These are phyloP conservation scores for Pichia sp. DNA, from an alignment of 1,139 yeast genomes.

Conservation along the genomic window DNA sequence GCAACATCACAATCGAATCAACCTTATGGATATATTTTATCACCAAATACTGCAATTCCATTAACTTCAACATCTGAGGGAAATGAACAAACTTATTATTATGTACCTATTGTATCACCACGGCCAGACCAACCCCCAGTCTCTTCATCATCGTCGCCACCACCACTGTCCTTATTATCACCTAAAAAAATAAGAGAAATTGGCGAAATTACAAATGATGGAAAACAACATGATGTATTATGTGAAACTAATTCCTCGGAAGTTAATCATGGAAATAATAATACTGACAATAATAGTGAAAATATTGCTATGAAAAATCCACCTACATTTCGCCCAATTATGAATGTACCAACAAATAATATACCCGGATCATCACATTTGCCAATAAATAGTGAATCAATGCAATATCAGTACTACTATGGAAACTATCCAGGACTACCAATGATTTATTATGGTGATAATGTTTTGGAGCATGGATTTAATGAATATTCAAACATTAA, in stretches of 20 bases:
- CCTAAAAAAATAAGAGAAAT: background rate
- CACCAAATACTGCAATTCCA: background rate
- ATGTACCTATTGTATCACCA: conserved; percentile 7
- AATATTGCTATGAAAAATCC: background rate
- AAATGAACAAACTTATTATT: conserved; percentile 9
- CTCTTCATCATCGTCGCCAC: background rate
- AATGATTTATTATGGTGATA: background rate
- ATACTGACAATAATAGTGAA: background rate
- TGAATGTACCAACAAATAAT: background rate
- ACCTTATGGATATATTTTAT: conserved; percentile 7
- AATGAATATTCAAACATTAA: background rate
- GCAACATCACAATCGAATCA: background rate
- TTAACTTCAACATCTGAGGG: background rate
- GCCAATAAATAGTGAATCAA: background rate
- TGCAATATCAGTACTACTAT: conserved; percentile 13
- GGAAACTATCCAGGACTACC: conserved; percentile 1
- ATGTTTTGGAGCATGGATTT: background rate
- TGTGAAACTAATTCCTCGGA: background rate
- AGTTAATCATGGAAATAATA: background rate
- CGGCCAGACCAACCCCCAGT: background rate
- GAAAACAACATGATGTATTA: background rate
- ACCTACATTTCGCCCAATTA: background rate
- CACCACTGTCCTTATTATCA: background rate
- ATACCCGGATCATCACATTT: conserved; percentile 1
- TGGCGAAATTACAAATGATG: background rate